Evolutionary conservation across 441 rosid genomes (phyloP), one percentile per base, ranked within the genome.

Genomic region (Pelargonium citronellum): DNA sequence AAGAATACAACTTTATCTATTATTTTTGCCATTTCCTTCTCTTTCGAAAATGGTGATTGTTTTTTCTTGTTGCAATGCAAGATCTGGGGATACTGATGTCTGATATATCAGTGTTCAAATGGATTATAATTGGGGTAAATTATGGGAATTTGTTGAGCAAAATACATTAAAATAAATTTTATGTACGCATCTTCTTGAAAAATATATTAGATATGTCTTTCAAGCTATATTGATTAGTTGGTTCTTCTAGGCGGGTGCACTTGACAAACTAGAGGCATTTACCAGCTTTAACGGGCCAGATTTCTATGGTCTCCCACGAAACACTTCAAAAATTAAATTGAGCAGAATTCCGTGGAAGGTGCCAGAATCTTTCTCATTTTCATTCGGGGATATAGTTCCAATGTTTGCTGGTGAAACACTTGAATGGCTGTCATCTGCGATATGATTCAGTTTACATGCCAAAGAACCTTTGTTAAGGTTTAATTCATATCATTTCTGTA

Each of bases 221-320:
- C 67, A 57, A 15, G 64, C 64, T 19, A 41, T 19, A 64, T 53
- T 30, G 8, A 41, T 68, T 44, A 65, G 46, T 64, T 44, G 55
- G 30, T 69, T 39, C 17, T 60, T 75, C 5, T 46, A 94, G 99
- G 95, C 88, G 43, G 97, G 92, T 53, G 94, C 94, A 8, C 89
- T 91, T 64, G 96, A 91, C 81, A 91, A 90, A 75, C 81, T 91
- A 68, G 97, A 95, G 83, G 87, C 92, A 27, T 95, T 95, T 79
- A 86, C 96, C 46, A 95, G 97, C 82, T 89, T 91, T 72, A 91
- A 90, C 11, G 99, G 99, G 60, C 96, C 92, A n/a, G 95, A 91
- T 72, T 95, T 95, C 81, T 95, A 91, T 67, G 91, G 95, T 41
- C 99, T 91, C 67, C 92, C 97, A 5, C 87, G 96, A 68, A 95